Evolutionary conservation across 106 monocot species (phyloP).

Genomic region (Posidonia australis): DNA sequence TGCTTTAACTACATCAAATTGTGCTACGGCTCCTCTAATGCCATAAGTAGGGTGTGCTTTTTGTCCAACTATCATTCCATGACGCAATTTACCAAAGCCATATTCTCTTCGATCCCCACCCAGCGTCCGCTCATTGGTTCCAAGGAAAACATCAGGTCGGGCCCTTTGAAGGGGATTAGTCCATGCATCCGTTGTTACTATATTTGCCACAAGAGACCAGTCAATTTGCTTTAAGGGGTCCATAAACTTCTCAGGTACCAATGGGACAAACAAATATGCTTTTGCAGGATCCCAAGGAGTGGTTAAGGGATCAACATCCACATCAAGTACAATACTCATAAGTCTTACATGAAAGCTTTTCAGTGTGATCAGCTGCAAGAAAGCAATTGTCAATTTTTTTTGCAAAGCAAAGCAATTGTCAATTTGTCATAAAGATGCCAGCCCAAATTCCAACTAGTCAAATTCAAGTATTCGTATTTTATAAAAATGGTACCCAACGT

Average conservation of each 20-base stretch:
- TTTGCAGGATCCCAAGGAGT: conserved; percentile 99
- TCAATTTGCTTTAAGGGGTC: conserved; percentile 71
- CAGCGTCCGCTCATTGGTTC: conserved; percentile 88
- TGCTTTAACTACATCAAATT: conserved; percentile 90
- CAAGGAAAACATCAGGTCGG: conserved; percentile 92
- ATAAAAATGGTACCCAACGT: neutral
- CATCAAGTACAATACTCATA: conserved; percentile 99
- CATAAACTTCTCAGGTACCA: conserved; percentile 24
- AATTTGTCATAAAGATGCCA: neutral
- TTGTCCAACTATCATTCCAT: conserved; percentile 59
- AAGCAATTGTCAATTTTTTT: neutral
- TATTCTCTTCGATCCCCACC: conserved; percentile 97
- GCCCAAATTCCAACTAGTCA: neutral
- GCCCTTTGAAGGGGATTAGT: conserved; percentile 93
- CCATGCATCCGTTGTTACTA: conserved; percentile 65
- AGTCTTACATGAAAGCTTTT: conserved; percentile 96
- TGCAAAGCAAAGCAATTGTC: neutral
- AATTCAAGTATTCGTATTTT: neutral
- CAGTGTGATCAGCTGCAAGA: conserved; percentile 58
- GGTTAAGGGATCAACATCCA: conserved; percentile 88
- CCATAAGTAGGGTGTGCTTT: conserved; percentile 94
- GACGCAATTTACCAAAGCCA: conserved; percentile 86
- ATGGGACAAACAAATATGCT: conserved; percentile 90
- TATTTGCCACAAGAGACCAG: conserved; percentile 59
- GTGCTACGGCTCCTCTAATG: conserved; percentile 86